Conservation (phyloP, 495 filamentous ascomycete species). For the Hypoxylon perforatum region DNA sequence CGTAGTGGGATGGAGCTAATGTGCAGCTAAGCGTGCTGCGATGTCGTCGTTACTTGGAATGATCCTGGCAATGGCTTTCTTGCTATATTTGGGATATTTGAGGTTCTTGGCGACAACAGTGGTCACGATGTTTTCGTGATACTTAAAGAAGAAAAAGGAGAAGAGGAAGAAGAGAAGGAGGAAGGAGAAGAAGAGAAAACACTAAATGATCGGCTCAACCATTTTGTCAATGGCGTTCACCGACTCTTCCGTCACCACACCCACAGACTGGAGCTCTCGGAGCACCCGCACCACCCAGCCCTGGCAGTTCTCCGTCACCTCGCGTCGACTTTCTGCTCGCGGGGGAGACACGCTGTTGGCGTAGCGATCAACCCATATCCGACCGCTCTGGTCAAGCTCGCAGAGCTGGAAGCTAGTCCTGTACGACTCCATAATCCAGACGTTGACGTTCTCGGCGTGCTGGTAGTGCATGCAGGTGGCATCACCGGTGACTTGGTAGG, state of each 20-base stretch:
- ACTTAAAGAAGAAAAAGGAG: too few species aligned
- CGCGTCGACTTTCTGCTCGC: slow-evolving; percentile 9
- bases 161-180: too few species aligned
- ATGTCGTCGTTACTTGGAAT: too few species aligned
- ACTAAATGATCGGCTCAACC: neutral
- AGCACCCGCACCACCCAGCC: slow-evolving; percentile 27
- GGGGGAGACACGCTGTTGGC: slow-evolving; percentile 12
- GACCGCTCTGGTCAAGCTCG: slow-evolving; percentile 9
- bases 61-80: too few species aligned
- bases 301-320: slow-evolving; percentile 31
- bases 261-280: neutral
- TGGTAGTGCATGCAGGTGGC: slow-evolving; percentile 25
- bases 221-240: neutral
- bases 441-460: slow-evolving; percentile 12
- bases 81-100: too few species aligned
- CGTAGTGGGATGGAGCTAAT: too few species aligned
- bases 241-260: neutral
- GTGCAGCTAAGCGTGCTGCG: too few species aligned
- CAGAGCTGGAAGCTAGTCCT: slow-evolving; percentile 11
- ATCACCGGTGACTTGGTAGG: slow-evolving; percentile 25
- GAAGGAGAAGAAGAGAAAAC: too few species aligned
- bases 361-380: slow-evolving; percentile 14
- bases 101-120: too few species aligned
- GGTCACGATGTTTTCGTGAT: too few species aligned
- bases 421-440: neutral